Base-by-base conservation (phyloP, 208 protist genomes). In the Leishmania mexicana region DNA sequence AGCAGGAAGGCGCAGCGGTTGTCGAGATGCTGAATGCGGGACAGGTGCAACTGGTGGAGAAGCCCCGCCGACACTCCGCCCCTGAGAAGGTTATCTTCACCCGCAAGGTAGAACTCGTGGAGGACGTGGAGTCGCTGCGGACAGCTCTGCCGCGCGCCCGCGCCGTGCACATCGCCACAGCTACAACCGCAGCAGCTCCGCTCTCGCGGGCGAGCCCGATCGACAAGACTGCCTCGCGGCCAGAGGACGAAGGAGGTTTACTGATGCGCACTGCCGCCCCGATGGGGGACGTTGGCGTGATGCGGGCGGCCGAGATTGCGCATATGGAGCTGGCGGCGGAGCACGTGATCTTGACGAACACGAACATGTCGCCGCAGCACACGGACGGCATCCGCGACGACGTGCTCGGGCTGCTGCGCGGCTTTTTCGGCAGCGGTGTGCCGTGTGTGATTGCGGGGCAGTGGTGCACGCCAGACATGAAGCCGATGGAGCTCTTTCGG, bases 381-480 rank as follows among this genome's bases (percentile, higher is more conserved):
- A 81, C 92, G 42, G 58, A 82, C 24, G 83, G 85, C 38, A 76
- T 78, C 28, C 83, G 83, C 53, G 95, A 98, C 51, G 92, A 95
- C 65, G 88, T 92, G 58, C 81, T 95, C 45, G 76, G 90, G 17
- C 86, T 98, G 7, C 75, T 94, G 75, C 91, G 95, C 19, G 87
- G 86, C 45, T 96, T 97, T 78, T 90, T 93, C 74, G 84, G 89
- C 71, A 83, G 87, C 79, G 94, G 94, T 6, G 93, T 92, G 71
- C 93, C 94, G 24, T 96, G 92, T 80, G 89, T 98, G 15, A 87
- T 98, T 75, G 81, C 86, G 10, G 88, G 89, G 24, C 93, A 95
- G 88, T 98, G 95, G 94, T 98, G 95, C 89, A 98, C 94, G 28
- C 95, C 95, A 0, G 95, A 98, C 80, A 95, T 98, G 93, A 81